A percentile compares a stretch with the other conserved stretches of the same genome.
phyloP scores from a whole-genome alignment of 2,329 filamentous ascomycete genomes.

The Aspergillus flavus region DNA sequence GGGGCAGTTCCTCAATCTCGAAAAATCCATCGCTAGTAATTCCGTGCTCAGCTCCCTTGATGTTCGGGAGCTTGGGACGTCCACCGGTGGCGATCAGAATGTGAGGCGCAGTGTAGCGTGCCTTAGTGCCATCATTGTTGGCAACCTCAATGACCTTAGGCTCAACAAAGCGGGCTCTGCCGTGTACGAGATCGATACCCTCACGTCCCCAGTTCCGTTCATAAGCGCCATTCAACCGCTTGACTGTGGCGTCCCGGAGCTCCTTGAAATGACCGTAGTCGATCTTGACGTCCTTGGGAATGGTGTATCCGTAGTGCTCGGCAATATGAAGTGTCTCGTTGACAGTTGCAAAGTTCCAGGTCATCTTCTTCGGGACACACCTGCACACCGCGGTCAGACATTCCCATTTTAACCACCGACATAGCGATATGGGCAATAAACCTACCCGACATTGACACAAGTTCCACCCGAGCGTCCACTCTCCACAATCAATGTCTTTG shows the following conservation, averaged over 20 bases:
- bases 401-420: neutral
- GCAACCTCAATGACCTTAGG: conserved; percentile 49
- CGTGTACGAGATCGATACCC: conserved; percentile 54
- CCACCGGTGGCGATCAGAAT: conserved; percentile 54
- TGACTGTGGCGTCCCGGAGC: conserved; percentile 49
- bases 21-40: conserved; percentile 58
- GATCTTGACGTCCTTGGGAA: conserved; percentile 45
- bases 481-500: conserved; percentile 55
- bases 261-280: conserved; percentile 53
- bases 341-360: conserved; percentile 55
- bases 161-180: conserved; percentile 50
- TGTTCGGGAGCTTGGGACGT: conserved; percentile 46
- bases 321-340: conserved; percentile 50
- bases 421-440: conserved; percentile 5
- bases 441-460: conserved; percentile 58
- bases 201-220: conserved; percentile 54
- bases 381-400: conserved; percentile 29
- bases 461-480: conserved; percentile 52
- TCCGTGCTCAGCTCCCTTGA: conserved; percentile 52
- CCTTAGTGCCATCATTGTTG: conserved; percentile 45
- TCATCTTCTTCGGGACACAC: conserved; percentile 58
- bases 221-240: conserved; percentile 50
- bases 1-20: conserved; percentile 52
- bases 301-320: conserved; percentile 52
- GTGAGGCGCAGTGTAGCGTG: conserved; percentile 47